Base-by-base conservation (phyloP, 192 early-diverging fungal genomes). In the Linnemannia exigua region DNA sequence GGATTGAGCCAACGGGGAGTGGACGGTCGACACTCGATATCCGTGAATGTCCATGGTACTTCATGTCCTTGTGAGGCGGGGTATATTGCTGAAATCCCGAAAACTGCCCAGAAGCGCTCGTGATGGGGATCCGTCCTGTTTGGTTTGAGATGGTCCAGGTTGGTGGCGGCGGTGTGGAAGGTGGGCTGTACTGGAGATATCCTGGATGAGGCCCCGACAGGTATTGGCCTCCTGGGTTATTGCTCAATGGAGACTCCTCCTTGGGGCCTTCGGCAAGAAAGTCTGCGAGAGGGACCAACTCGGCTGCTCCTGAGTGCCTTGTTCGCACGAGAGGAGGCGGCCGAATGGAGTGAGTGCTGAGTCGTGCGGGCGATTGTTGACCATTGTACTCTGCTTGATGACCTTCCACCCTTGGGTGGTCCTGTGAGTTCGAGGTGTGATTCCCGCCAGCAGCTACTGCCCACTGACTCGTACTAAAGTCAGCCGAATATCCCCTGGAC, bases 251-350 rank as follows among this genome's bases (percentile, higher is more conserved):
- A 8, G 61, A 31, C 7, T 8, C 25, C 17, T 76, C 47, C 9
- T 41, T 72, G n/a, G 20, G 25, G 9, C 50, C 51, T 31, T 76
- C 80, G 16, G 54, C 35, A 25, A 82, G 70, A 47, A 82, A 82
- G 69, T 82, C 75, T 76, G 81, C 77, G n/a, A 82, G 81, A 12
- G 75, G 81, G 19, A 82, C 41, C 70, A 82, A 67, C 47, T 82
- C 81, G 70, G 75, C 72, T 17, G 54, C 41, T 3, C 25, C 15
- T 20, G 70, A 17, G 14, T n/a, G 9, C 28, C 14, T 25, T 63
- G 58, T 63, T 31, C 58, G 58, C 4, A 63, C 58, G 28, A 31
- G 1, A 31, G 58, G 58, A 0, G 58, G 28, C 3, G 58, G 15
- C 31, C 58, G 28, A 12, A 63, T 33, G 28, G 58, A 63, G 9